These are phyloP conservation scores for Hebeloma cylindrosporum DNA, from an alignment of 768 basidiomycete genomes.

Conservation along the genomic window DNA sequence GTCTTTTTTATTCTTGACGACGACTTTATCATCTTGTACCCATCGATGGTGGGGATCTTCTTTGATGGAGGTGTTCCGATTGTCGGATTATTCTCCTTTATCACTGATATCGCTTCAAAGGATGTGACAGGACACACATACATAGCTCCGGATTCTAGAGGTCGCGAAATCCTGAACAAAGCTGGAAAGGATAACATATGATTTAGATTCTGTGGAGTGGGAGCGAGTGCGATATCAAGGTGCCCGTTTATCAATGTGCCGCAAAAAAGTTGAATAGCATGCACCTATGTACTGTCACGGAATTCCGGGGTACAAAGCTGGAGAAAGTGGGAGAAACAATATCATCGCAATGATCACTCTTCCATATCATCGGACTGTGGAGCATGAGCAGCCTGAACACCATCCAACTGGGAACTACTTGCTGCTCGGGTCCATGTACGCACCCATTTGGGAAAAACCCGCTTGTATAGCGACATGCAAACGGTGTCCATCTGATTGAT, in stretches of 20 bases:
- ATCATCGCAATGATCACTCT: constrained; percentile 26
- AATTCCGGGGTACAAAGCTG: constrained; percentile 2
- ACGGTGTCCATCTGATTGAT: constrained; percentile 97
- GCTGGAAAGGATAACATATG: too few relatives aligned
- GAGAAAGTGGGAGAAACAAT: not conserved
- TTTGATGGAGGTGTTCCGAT: too few relatives aligned
- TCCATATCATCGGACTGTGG: constrained; percentile 37
- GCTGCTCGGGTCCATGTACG: constrained; percentile 44
- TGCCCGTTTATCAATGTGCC: not conserved
- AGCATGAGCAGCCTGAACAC: constrained; percentile 3
- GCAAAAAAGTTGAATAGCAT: too few relatives aligned
- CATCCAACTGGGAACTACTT: not conserved
- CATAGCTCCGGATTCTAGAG: too few relatives aligned
- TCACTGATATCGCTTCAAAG: too few relatives aligned
- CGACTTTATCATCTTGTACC: too few relatives aligned
- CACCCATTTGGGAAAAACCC: constrained; percentile 89
- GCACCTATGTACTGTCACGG: too few relatives aligned
- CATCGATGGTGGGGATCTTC: too few relatives aligned
- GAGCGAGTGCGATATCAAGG: not conserved
- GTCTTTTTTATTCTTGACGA: too few relatives aligned
- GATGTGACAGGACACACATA: too few relatives aligned
- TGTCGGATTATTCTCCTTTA: too few relatives aligned
- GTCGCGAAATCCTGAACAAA: too few relatives aligned
- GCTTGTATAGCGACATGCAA: constrained; percentile 94
- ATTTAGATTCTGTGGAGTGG: constrained; percentile 1